phyloP scores from a whole-genome alignment of 1,284 basidiomycete species.

The Rhizoctonia solani region DNA sequence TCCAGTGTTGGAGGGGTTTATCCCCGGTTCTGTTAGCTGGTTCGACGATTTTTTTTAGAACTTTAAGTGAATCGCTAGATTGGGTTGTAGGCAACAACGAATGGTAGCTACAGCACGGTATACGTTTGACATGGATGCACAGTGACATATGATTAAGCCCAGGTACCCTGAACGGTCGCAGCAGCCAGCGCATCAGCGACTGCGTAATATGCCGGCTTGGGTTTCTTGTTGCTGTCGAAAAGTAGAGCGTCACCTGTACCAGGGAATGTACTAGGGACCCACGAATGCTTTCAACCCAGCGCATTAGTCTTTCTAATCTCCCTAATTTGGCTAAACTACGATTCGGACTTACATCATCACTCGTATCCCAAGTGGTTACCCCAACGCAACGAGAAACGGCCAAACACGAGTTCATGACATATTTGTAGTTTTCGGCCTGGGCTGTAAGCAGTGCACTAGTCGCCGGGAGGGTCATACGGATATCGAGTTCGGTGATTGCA shows the following conservation, averaged over 20 bases:
- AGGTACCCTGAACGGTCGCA: conserved; percentile 23
- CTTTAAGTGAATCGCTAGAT: background rate
- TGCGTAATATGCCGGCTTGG: conserved; percentile 43
- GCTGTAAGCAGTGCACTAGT: conserved; percentile 53
- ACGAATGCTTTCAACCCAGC: conserved; percentile 35
- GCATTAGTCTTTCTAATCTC: background rate
- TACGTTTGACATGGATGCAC: background rate
- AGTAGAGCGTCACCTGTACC: conserved; percentile 42
- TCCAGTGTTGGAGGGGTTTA: no score
- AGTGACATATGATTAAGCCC: background rate
- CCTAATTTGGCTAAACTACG: no score
- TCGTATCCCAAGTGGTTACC: conserved; percentile 36
- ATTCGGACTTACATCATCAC: conserved; percentile 34
- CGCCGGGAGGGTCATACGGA: conserved; percentile 53
- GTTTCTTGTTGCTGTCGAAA: conserved; percentile 43
- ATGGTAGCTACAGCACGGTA: background rate
- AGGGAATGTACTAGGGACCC: conserved; percentile 44
- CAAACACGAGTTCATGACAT: conserved; percentile 53
- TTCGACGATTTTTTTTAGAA: background rate
- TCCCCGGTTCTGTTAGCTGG: no score
- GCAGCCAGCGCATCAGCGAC: conserved; percentile 39
- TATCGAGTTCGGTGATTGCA: conserved; percentile 47
- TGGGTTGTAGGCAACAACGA: background rate
- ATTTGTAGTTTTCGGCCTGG: conserved; percentile 56
- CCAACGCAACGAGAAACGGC: conserved; percentile 41